Evolutionary conservation across 129 eudicot genomes (phyloP).

Genomic region (Arctium minus): DNA sequence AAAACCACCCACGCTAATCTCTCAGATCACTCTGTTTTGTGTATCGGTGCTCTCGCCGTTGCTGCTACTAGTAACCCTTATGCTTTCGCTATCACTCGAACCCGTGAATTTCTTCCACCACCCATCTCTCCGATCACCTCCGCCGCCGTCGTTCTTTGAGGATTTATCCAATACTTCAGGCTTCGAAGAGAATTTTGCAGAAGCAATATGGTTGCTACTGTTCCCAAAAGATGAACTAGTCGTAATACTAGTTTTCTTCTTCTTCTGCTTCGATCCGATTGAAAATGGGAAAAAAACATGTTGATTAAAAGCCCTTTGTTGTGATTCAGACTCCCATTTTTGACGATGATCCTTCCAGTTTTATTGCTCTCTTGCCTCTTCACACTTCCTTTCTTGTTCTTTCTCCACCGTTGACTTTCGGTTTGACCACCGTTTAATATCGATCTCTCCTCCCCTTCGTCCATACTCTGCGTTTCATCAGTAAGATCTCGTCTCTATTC

Average conservation of each 20-base stretch:
- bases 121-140: slow-evolving; percentile 51
- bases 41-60: slow-evolving; percentile 37
- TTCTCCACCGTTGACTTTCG: slow-evolving; percentile 16
- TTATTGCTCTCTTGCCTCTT: slow-evolving; percentile 35
- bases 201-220: neutral
- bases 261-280: slow-evolving; percentile 30
- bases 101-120: slow-evolving; percentile 58
- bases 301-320: slow-evolving; percentile 57
- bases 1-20: too few species aligned
- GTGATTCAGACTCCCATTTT: slow-evolving; percentile 44
- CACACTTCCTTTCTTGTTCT: slow-evolving; percentile 18
- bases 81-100: slow-evolving; percentile 53
- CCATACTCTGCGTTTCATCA: slow-evolving; percentile 18
- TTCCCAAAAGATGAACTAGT: slow-evolving; percentile 11
- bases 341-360: slow-evolving; percentile 38
- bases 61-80: slow-evolving; percentile 27
- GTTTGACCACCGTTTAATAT: slow-evolving; percentile 3
- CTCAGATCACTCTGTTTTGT: too few species aligned
- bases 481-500: slow-evolving; percentile 32
- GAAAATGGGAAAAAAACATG: slow-evolving; percentile 63
- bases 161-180: slow-evolving; percentile 21
- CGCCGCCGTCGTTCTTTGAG: slow-evolving; percentile 12
- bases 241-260: slow-evolving; percentile 20
- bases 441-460: slow-evolving; percentile 16
- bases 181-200: slow-evolving; percentile 43